Percentiles rank a stretch among this genome's conserved stretches.
phyloP scores from a whole-genome alignment of 2,329 filamentous ascomycete genomes.

The Ascosphaera pollenicola region DNA sequence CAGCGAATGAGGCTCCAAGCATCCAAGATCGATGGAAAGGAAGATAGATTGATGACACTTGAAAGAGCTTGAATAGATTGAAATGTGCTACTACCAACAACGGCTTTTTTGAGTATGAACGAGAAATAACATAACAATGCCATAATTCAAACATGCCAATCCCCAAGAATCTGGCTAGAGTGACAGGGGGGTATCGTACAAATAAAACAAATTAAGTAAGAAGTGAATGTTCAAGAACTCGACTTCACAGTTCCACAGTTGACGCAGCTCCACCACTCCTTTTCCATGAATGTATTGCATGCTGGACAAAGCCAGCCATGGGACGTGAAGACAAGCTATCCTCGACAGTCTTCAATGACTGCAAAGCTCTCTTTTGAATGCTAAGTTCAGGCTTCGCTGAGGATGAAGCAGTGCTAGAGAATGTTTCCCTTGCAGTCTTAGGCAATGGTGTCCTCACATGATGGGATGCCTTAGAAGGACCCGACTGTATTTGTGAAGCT shows the following conservation, averaged over 20 bases:
- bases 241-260: slow-evolving; percentile 37
- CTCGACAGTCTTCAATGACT: slow-evolving; percentile 8
- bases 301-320: slow-evolving; percentile 34
- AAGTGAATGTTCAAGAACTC: slow-evolving; percentile 16
- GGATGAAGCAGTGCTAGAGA: neutral
- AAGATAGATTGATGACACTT: neutral
- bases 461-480: neutral
- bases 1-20: too few relatives aligned
- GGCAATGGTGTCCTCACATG: neutral
- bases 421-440: neutral
- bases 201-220: neutral
- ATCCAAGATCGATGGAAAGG: too few relatives aligned
- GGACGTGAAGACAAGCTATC: slow-evolving; percentile 8
- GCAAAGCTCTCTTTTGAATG: slow-evolving; percentile 20
- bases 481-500: slow-evolving; percentile 1
- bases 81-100: slow-evolving; percentile 1
- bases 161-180: neutral
- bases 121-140: neutral
- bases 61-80: neutral
- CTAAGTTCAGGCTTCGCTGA: slow-evolving; percentile 13
- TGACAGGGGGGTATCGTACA: neutral
- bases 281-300: slow-evolving; percentile 41
- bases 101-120: neutral
- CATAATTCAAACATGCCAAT: neutral
- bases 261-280: slow-evolving; percentile 41